These are phyloP conservation scores for Fragaria iinumae DNA, from an alignment of 306 rosid species.

Conservation along the genomic window DNA sequence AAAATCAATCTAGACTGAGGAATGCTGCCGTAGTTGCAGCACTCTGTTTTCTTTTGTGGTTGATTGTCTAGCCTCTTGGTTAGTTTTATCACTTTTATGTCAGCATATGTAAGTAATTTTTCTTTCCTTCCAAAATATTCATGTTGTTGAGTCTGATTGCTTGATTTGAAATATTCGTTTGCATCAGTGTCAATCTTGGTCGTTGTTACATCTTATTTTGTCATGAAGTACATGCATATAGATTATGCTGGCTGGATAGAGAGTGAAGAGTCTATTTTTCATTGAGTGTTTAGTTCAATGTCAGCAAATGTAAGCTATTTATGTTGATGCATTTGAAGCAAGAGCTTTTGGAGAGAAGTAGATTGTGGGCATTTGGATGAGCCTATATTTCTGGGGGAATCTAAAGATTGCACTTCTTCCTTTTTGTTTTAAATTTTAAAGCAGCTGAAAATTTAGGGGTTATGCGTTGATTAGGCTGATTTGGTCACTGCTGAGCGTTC, in stretches of 20 bases:
- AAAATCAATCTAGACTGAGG: neutral
- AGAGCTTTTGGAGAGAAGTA: neutral
- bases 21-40: neutral
- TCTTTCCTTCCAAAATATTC: neutral
- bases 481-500: neutral
- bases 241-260: neutral
- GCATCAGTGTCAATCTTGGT: neutral
- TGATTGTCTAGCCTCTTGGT: neutral
- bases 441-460: neutral
- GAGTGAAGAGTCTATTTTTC: neutral
- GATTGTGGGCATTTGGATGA: neutral
- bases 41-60: constrained; percentile 1
- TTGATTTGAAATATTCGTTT: neutral
- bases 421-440: neutral
- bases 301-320: neutral
- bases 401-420: neutral
- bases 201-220: neutral
- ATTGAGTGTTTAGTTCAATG: neutral
- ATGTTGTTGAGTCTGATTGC: neutral
- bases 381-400: neutral
- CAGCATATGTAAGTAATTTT: neutral
- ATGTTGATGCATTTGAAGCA: neutral
- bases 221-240: neutral
- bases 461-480: neutral
- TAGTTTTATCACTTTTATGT: neutral